Evolutionary conservation across 2,329 filamentous ascomycete species (phyloP), one percentile per base, ranked within the genome.

Genomic region (Sporothrix brunneoviolacea): DNA sequence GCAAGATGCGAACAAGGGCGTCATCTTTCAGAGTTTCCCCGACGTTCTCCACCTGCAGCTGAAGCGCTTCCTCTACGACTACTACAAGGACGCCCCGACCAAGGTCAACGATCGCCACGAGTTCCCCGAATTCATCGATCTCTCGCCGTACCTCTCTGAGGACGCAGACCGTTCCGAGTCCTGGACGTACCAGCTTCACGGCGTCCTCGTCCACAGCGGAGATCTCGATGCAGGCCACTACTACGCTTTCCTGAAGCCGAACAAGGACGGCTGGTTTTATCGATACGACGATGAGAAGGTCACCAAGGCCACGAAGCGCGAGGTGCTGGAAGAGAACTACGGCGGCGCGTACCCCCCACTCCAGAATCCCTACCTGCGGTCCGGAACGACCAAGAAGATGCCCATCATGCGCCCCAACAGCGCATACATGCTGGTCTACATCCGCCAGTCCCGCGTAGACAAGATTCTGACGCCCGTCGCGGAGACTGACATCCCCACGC

Each of bases 341-440:
- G 93, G 93, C 39, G 93, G 93, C 48, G 89, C 95, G 62, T 94
- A 90, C 63, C 73, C 70, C 24, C 19, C 48, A 2, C 42, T 38
- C 6, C 67, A 71, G 6, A 74, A 74, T 48, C 71, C 73, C 9
- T 68, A 69, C 37, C 59, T 70, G 12, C 73, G 74, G n/a, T 62
- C 70, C 3, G 65, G 70, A 3, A 60, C 70, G n/a, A 72, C 75
- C 44, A 82, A 79, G 65, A 77, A 78, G 62, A 37, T 72, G 4
- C 78, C 80, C 2, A 66, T 81, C 60, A 77, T 84, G 69, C 76
- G 82, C 48, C 79, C 82, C 54, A 84, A 83, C 68, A 98, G 91
- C 65, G 94, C 93, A 5, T 98, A 98, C 74, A 98, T 98, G 93
- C 70, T 98, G 74, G 94, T 98, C 2, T 98, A 98, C 64, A 89